These are phyloP conservation scores for Leucocoprinus sp. DNA, from an alignment of 768 basidiomycete genomes.

Conservation along the genomic window DNA sequence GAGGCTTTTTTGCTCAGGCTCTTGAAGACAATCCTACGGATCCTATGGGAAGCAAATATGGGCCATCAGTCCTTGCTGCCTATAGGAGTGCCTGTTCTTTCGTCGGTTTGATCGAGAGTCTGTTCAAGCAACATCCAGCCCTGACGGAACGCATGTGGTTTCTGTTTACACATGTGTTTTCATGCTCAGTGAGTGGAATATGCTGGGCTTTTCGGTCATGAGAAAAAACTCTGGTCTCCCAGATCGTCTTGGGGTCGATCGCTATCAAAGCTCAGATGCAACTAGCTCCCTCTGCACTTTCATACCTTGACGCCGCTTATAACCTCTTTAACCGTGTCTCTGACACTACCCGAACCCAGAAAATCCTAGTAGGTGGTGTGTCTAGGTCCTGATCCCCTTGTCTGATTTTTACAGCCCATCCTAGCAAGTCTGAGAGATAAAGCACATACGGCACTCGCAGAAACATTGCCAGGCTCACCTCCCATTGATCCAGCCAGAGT, in stretches of 20 bases:
- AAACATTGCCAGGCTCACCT: conserved; percentile 16
- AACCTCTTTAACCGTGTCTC: conserved; percentile 49
- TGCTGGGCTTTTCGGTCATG: conserved; percentile 1
- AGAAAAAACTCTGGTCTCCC: background rate
- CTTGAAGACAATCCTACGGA: conserved; percentile 55
- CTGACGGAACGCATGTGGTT: conserved; percentile 69
- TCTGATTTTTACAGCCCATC: conserved; percentile 38
- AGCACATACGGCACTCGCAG: conserved; percentile 35
- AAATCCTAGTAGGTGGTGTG: conserved; percentile 47
- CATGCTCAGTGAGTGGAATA: conserved; percentile 45
- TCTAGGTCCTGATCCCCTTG: background rate
- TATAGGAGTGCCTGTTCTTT: conserved; percentile 65
- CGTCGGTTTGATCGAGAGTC: conserved; percentile 54
- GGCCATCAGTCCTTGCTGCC: conserved; percentile 59
- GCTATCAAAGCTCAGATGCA: conserved; percentile 57
- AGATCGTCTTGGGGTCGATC: conserved; percentile 68
- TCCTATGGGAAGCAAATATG: conserved; percentile 63
- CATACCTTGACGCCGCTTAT: conserved; percentile 56
- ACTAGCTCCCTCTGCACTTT: conserved; percentile 57
- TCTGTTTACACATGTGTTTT: conserved; percentile 65
- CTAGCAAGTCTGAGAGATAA: conserved; percentile 48
- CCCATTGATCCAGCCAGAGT: conserved; percentile 23
- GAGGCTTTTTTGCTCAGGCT: conserved; percentile 66
- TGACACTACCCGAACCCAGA: conserved; percentile 43
- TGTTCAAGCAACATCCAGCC: conserved; percentile 58